These are phyloP conservation scores for Sphaerulina vaccinii DNA, from an alignment of 2,329 filamentous ascomycete genomes.

Conservation along the genomic window DNA sequence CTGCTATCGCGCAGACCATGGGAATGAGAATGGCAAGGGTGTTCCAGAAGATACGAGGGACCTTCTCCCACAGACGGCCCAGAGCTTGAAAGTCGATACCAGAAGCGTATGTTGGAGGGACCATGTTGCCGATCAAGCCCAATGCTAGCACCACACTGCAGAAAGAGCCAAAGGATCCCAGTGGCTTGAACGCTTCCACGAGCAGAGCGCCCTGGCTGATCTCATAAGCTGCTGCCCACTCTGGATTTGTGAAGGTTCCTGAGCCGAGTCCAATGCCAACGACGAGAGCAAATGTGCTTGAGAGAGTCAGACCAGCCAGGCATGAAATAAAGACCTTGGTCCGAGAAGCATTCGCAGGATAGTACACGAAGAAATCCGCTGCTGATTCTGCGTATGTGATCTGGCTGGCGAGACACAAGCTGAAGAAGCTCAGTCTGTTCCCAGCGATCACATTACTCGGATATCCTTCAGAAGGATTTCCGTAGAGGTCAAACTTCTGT, in stretches of 20 bases:
- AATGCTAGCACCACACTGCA: constrained; percentile 64
- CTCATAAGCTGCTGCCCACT: constrained; percentile 58
- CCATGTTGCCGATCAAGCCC: constrained; percentile 64
- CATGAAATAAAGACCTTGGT: constrained; percentile 58
- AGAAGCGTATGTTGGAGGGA: constrained; percentile 63
- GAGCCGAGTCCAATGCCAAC: constrained; percentile 63
- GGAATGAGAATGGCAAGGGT: constrained; percentile 62
- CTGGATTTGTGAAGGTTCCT: constrained; percentile 52
- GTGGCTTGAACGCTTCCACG: constrained; percentile 58
- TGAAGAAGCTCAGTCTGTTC: constrained; percentile 67
- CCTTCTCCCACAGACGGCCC: constrained; percentile 55
- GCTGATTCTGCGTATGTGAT: constrained; percentile 63
- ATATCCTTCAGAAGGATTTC: constrained; percentile 52
- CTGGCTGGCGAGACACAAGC: constrained; percentile 63
- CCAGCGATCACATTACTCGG: constrained; percentile 51
- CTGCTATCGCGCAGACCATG: constrained; percentile 63
- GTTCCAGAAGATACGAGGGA: constrained; percentile 66
- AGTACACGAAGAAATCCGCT: constrained; percentile 70
- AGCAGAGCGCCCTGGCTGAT: constrained; percentile 64
- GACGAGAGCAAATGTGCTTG: constrained; percentile 61
- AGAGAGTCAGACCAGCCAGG: constrained; percentile 55
- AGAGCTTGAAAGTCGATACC: constrained; percentile 69
- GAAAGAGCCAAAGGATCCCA: constrained; percentile 65
- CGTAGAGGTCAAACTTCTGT: constrained; percentile 55
- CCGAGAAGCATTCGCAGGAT: constrained; percentile 53